These are phyloP conservation scores for Podaxis rugospora DNA, from an alignment of 768 basidiomycete species.

Conservation along the genomic window DNA sequence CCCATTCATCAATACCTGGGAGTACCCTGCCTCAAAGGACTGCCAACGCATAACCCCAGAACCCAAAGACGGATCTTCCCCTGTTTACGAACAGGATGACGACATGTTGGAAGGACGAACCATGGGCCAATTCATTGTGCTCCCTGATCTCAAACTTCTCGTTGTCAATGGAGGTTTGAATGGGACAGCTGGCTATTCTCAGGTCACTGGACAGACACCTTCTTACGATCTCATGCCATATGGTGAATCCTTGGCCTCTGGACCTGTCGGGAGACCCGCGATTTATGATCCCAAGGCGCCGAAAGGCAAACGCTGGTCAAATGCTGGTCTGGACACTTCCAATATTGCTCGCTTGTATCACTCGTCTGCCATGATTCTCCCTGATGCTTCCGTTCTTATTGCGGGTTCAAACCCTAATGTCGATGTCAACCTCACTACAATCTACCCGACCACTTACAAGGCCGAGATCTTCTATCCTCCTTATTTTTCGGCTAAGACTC, in stretches of 20 bases:
- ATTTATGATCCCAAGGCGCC: slow-evolving; percentile 79
- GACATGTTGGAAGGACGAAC: slow-evolving; percentile 69
- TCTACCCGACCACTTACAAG: slow-evolving; percentile 74
- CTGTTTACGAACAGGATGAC: slow-evolving; percentile 69
- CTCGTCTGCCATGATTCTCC: slow-evolving; percentile 86
- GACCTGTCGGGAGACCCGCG: slow-evolving; percentile 71
- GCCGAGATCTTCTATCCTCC: slow-evolving; percentile 90
- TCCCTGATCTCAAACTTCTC: slow-evolving; percentile 72
- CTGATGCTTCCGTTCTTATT: slow-evolving; percentile 81
- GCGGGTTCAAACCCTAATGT: slow-evolving; percentile 93
- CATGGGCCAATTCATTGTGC: slow-evolving; percentile 89
- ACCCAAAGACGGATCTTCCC: slow-evolving; percentile 59
- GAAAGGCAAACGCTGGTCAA: slow-evolving; percentile 71
- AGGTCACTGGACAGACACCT: slow-evolving; percentile 44
- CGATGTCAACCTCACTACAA: slow-evolving; percentile 60
- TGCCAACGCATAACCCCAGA: slow-evolving; percentile 88
- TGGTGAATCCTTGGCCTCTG: slow-evolving; percentile 72
- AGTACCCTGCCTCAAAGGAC: slow-evolving; percentile 62
- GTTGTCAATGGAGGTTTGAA: slow-evolving; percentile 80
- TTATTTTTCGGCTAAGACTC: slow-evolving; percentile 68
- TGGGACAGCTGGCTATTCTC: slow-evolving; percentile 86
- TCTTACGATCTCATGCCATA: slow-evolving; percentile 55
- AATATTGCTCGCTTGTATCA: slow-evolving; percentile 84
- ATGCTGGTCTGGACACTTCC: slow-evolving; percentile 54
- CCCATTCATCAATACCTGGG: slow-evolving; percentile 72